phyloP scores from a whole-genome alignment of 2,329 filamentous ascomycete species.

The Chaetothyriales sp. region DNA sequence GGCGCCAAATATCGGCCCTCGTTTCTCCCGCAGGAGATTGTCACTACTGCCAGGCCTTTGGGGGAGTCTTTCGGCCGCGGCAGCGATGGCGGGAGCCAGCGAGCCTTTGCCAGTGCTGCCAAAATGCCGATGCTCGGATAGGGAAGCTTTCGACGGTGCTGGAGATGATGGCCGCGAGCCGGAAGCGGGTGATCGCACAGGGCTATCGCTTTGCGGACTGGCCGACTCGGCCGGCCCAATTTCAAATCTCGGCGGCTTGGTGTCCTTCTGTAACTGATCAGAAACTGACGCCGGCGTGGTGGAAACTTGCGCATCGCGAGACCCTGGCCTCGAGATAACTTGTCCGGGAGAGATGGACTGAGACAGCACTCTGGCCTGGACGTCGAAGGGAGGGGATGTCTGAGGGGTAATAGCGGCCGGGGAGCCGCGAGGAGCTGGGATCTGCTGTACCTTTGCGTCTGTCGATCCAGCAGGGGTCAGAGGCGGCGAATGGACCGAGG shows the following conservation, averaged over 20 bases:
- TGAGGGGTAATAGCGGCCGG: constrained; percentile 36
- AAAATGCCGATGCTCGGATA: constrained; percentile 11
- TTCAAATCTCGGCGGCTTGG: constrained; percentile 38
- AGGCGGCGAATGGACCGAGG: constrained; percentile 71
- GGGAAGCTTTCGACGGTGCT: constrained; percentile 23
- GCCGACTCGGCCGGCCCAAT: constrained; percentile 42
- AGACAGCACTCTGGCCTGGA: constrained; percentile 19
- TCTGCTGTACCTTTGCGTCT: constrained; percentile 29
- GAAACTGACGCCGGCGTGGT: constrained; percentile 30
- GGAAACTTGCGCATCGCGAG: constrained; percentile 25
- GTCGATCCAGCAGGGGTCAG: constrained; percentile 71
- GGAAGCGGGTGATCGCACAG: constrained; percentile 39
- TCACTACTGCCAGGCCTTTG: constrained; percentile 32
- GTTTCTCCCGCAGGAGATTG: constrained; percentile 31
- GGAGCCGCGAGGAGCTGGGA: constrained; percentile 4
- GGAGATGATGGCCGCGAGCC: constrained; percentile 29
- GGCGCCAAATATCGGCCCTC: constrained; percentile 40
- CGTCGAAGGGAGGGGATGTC: constrained; percentile 36
- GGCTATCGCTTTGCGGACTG: constrained; percentile 43
- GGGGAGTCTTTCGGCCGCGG: constrained; percentile 24
- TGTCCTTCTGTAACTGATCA: constrained; percentile 32
- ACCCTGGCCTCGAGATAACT: constrained; percentile 26
- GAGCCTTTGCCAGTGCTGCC: constrained; percentile 16
- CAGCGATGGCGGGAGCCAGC: constrained; percentile 16
- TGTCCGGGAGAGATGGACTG: constrained; percentile 22